Conservation (phyloP, 2,329 filamentous ascomycete species). For the Fusarium proliferatum region DNA sequence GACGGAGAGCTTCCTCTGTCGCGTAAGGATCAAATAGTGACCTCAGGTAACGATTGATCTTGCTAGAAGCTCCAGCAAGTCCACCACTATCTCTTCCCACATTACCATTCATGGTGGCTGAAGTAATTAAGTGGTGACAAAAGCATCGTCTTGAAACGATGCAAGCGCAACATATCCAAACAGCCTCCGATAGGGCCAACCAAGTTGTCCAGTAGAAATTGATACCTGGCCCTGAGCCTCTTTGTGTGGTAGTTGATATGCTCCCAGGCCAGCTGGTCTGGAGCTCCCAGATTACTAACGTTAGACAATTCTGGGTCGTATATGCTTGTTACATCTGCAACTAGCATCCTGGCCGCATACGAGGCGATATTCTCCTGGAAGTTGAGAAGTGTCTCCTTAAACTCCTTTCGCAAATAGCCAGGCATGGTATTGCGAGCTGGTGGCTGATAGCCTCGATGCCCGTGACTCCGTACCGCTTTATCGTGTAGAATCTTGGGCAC, state of each 20-base stretch:
- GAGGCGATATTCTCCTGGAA: neutral
- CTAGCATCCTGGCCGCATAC: neutral
- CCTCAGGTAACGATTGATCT: neutral
- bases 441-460: neutral
- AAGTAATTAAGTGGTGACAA: neutral
- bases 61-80: neutral
- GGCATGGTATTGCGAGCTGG: neutral
- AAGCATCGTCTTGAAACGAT: conserved; percentile 24
- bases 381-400: neutral
- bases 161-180: conserved; percentile 23
- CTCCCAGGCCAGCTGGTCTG: neutral
- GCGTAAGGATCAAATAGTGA: conserved; percentile 3
- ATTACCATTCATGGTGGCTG: neutral
- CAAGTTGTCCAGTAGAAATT: conserved; percentile 15
- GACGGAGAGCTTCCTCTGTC: accelerated
- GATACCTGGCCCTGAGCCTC: neutral
- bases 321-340: neutral
- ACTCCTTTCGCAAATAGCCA: neutral
- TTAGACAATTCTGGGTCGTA: neutral
- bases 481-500: neutral
- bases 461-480: neutral
- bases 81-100: neutral
- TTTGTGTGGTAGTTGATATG: conserved; percentile 6
- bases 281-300: neutral
- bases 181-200: conserved; percentile 5